phyloP scores from a whole-genome alignment of 352 stramenopile genomes.

The Phytophthora colocasiae region DNA sequence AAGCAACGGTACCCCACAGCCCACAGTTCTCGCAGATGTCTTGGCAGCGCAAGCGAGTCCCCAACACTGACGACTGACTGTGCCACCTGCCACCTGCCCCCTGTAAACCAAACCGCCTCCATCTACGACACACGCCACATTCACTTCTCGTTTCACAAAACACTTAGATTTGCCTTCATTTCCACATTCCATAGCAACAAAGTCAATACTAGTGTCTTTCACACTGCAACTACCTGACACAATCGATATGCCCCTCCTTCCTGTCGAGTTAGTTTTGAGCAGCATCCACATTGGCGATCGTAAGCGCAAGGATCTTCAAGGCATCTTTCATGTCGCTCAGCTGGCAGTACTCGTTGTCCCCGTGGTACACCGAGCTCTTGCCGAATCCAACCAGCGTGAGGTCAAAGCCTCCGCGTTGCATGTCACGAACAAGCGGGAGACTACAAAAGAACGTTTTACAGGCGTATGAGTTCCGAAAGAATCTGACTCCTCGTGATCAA shows the following conservation, averaged over 20 bases:
- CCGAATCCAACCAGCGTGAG: slow-evolving; percentile 82
- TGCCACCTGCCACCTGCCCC: background rate
- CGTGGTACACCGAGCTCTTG: slow-evolving; percentile 90
- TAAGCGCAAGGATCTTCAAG: slow-evolving; percentile 85
- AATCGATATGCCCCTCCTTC: too few species aligned
- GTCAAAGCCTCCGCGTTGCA: slow-evolving; percentile 80
- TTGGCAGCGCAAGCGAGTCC: slow-evolving; percentile 73
- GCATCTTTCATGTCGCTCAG: slow-evolving; percentile 90
- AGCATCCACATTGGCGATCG: slow-evolving; percentile 78
- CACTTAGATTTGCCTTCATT: slow-evolving; percentile 29
- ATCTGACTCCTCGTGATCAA: too few species aligned
- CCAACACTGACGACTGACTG: slow-evolving; percentile 44
- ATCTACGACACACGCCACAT: slow-evolving; percentile 21
- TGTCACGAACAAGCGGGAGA: slow-evolving; percentile 75
- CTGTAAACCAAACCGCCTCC: slow-evolving; percentile 26
- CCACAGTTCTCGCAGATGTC: slow-evolving; percentile 87
- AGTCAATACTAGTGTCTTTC: slow-evolving; percentile 18
- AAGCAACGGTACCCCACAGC: slow-evolving; percentile 70
- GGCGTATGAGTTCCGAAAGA: slow-evolving; percentile 2
- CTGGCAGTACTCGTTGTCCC: slow-evolving; percentile 93
- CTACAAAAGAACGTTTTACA: slow-evolving; percentile 25
- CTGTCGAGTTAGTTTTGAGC: slow-evolving; percentile 14
- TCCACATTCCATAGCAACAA: slow-evolving; percentile 7
- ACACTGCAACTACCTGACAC: slow-evolving; percentile 17
- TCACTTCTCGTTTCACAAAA: slow-evolving; percentile 18